Percentiles rank a stretch among this genome's conserved stretches.
Evolutionary conservation across 176 grass and related monocot genomes (phyloP).

Genomic region (Oryza australiensis): DNA sequence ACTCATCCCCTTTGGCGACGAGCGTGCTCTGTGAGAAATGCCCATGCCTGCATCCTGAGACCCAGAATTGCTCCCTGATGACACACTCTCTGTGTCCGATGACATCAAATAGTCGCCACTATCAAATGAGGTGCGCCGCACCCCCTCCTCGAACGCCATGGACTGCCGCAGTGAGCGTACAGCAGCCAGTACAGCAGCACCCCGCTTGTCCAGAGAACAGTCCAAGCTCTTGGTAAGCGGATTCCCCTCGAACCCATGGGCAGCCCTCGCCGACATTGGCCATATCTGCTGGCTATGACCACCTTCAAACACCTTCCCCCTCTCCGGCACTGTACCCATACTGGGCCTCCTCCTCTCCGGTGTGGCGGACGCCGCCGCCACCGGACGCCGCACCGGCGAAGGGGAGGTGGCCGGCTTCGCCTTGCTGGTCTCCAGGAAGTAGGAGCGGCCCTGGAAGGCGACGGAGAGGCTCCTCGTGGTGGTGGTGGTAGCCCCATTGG

Average conservation of each 20-base stretch:
- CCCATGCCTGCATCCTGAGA: constrained; percentile 54
- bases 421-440: constrained; percentile 85
- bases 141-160: constrained; percentile 57
- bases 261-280: constrained; percentile 58
- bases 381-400: constrained; percentile 57
- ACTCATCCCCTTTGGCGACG: constrained; percentile 43
- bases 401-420: constrained; percentile 58
- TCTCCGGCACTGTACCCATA: constrained; percentile 44
- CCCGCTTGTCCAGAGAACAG: constrained; percentile 70
- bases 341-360: constrained; percentile 50
- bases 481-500: constrained; percentile 47
- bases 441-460: constrained; percentile 94
- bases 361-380: constrained; percentile 37
- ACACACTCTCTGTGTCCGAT: constrained; percentile 80
- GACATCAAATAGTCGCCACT: constrained; percentile 59
- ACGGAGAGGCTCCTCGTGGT: constrained; percentile 95
- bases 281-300: constrained; percentile 49
- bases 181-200: constrained; percentile 55
- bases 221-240: constrained; percentile 80
- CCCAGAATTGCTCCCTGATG: constrained; percentile 79
- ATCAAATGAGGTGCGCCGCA: constrained; percentile 53
- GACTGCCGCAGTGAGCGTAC: constrained; percentile 75
- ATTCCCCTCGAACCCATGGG: constrained; percentile 58
- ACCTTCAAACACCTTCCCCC: constrained; percentile 41
- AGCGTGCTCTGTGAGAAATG: constrained; percentile 29